Conservation (phyloP, 2,329 filamentous ascomycete species). For the Cercospora sp. region DNA sequence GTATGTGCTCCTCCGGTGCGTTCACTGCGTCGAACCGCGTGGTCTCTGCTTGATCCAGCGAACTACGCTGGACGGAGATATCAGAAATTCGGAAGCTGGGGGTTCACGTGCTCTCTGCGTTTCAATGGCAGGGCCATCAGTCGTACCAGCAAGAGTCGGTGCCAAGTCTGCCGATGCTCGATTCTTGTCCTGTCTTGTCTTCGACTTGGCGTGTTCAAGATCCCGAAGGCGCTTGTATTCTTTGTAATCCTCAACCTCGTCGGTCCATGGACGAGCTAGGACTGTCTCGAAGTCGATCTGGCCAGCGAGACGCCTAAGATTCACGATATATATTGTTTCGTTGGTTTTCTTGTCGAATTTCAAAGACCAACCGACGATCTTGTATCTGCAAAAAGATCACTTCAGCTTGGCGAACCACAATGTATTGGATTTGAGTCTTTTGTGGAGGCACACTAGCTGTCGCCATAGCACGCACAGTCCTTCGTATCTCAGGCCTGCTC, state of each 20-base stretch:
- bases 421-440: neutral
- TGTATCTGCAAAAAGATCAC: slow-evolving; percentile 34
- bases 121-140: neutral
- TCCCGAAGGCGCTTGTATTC: slow-evolving; percentile 48
- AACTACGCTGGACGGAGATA: neutral
- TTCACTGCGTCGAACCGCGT: neutral
- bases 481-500: slow-evolving; percentile 51
- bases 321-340: slow-evolving; percentile 42
- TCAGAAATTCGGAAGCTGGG: neutral
- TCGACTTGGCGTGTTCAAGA: slow-evolving; percentile 16
- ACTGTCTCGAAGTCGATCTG: slow-evolving; percentile 41
- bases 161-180: neutral
- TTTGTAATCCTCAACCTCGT: slow-evolving; percentile 51
- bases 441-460: neutral
- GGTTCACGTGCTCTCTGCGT: neutral
- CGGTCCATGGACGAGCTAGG: slow-evolving; percentile 42
- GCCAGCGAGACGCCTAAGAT: slow-evolving; percentile 39
- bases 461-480: slow-evolving; percentile 44
- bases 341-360: slow-evolving; percentile 31
- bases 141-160: slow-evolving; percentile 17
- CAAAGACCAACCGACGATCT: slow-evolving; percentile 46
- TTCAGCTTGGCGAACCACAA: neutral
- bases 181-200: neutral
- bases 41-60: neutral
- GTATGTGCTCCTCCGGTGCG: neutral